These are phyloP conservation scores for Elsinoe fawcettii DNA, from an alignment of 2,329 filamentous ascomycete genomes.

Conservation along the genomic window DNA sequence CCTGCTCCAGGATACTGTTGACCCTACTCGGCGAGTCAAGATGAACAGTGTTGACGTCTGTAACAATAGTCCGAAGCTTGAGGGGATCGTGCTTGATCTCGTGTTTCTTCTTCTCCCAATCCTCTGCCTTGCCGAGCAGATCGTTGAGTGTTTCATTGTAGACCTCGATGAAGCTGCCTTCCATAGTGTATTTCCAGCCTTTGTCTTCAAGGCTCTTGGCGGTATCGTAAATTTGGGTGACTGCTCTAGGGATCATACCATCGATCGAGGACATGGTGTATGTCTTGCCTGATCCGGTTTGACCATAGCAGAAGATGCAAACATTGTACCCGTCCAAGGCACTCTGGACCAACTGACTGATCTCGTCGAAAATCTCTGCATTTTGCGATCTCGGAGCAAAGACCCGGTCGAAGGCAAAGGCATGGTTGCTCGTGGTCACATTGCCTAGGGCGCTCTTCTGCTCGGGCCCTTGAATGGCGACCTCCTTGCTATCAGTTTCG, in stretches of 20 bases:
- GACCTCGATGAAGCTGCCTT: slow-evolving; percentile 91
- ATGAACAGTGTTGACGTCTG: slow-evolving; percentile 67
- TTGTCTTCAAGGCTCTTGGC: slow-evolving; percentile 77
- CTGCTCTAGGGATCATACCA: slow-evolving; percentile 91
- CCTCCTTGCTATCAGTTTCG: slow-evolving; percentile 77
- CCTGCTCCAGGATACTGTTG: slow-evolving; percentile 68
- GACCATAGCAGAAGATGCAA: slow-evolving; percentile 97
- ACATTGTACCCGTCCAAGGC: slow-evolving; percentile 97
- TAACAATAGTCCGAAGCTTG: slow-evolving; percentile 72
- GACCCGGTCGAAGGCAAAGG: slow-evolving; percentile 88
- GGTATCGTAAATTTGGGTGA: slow-evolving; percentile 87
- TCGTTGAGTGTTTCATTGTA: slow-evolving; percentile 98
- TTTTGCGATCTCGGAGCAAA: slow-evolving; percentile 75
- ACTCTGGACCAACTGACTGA: slow-evolving; percentile 92
- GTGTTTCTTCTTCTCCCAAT: slow-evolving; percentile 71
- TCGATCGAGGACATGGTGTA: slow-evolving; percentile 87
- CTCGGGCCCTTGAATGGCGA: slow-evolving; percentile 73
- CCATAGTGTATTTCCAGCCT: slow-evolving; percentile 90
- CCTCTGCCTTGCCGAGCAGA: slow-evolving; percentile 63
- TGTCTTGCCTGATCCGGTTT: slow-evolving; percentile 95
- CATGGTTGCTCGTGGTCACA: slow-evolving; percentile 67
- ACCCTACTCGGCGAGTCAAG: slow-evolving; percentile 75
- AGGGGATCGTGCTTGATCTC: slow-evolving; percentile 81
- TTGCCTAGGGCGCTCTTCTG: slow-evolving; percentile 74
- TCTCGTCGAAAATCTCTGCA: slow-evolving; percentile 85